These are phyloP conservation scores for Leptodontidium sp. DNA, from an alignment of 2,329 filamentous ascomycete species.

Conservation along the genomic window DNA sequence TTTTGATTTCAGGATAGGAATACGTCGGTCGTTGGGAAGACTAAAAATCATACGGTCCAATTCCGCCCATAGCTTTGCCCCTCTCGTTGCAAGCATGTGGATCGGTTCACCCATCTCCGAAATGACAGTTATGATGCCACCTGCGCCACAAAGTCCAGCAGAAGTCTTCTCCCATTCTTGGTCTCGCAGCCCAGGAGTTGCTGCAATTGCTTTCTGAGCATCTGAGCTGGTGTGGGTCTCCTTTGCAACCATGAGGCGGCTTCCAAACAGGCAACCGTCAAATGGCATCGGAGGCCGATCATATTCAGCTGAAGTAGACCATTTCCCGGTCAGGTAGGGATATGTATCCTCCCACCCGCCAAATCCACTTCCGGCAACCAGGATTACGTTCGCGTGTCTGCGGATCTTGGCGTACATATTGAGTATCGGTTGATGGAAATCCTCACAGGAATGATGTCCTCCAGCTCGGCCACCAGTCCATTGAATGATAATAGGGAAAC, in stretches of 20 bases:
- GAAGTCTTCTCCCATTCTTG: conserved; percentile 91
- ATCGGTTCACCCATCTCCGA: conserved; percentile 99
- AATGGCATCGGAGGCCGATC: conserved; percentile 94
- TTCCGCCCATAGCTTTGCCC: conserved; percentile 96
- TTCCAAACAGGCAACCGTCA: conserved; percentile 89
- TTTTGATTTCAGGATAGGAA: no score
- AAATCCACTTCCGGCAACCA: conserved; percentile 91
- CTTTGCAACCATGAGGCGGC: conserved; percentile 93
- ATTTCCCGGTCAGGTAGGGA: conserved; percentile 87
- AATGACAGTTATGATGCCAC: conserved; percentile 93
- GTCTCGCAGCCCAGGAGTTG: conserved; percentile 83
- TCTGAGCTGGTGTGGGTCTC: conserved; percentile 87
- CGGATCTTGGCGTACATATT: conserved; percentile 91
- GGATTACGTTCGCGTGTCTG: conserved; percentile 83
- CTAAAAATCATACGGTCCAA: conserved; percentile 99
- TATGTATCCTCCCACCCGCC: conserved; percentile 90
- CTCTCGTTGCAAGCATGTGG: conserved; percentile 97
- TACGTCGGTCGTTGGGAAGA: no score
- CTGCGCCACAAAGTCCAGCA: conserved; percentile 86
- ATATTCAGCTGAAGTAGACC: conserved; percentile 86
- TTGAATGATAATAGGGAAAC: conserved; percentile 90
- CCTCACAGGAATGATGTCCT: conserved; percentile 93
- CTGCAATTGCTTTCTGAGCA: conserved; percentile 89
- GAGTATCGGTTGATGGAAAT: conserved; percentile 91
- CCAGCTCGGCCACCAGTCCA: conserved; percentile 95